Evolutionary conservation across 2,329 filamentous ascomycete genomes (phyloP).

Genomic region (Colletotrichum sp.): DNA sequence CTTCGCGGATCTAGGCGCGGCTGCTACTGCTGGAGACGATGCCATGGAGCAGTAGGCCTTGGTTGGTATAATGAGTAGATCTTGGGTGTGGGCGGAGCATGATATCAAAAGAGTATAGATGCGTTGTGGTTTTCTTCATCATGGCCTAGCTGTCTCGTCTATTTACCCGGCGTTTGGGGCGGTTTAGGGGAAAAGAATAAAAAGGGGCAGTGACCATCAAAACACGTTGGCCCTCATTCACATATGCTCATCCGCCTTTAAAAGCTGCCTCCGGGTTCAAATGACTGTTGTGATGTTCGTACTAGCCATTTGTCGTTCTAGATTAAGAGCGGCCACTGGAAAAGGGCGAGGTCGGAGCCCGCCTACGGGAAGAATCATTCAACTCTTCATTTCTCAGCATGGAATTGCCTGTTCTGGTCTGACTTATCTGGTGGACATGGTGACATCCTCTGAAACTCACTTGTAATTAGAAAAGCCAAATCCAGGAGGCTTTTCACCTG

Average conservation of each 20-base stretch:
- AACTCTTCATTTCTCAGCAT: not conserved
- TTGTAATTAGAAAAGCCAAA: not conserved
- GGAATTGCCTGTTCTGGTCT: not conserved
- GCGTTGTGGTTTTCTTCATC: not conserved
- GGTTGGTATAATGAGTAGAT: not conserved
- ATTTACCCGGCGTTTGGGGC: slow-evolving; percentile 12
- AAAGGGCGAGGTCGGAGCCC: not conserved
- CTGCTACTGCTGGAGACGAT: slow-evolving; percentile 38
- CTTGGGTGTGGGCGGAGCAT: not conserved
- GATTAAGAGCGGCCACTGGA: not conserved
- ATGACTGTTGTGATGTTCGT: not conserved
- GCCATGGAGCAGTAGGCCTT: slow-evolving; percentile 56
- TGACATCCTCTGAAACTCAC: not conserved
- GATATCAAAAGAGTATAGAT: slow-evolving; percentile 4
- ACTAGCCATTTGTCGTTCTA: not conserved
- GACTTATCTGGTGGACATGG: not conserved
- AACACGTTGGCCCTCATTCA: slow-evolving; percentile 5
- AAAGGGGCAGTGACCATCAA: not conserved
- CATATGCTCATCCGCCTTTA: not conserved
- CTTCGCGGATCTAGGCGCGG: slow-evolving; percentile 71
- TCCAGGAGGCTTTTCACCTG: not conserved
- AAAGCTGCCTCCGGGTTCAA: not conserved
- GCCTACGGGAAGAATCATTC: not conserved
- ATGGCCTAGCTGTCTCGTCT: not conserved
- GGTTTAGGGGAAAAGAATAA: not conserved